Percentiles rank a stretch among this genome's conserved stretches.
These are phyloP conservation scores for Yamadazyma conglobata DNA, from an alignment of 1,139 yeast genomes.

Conservation along the genomic window DNA sequence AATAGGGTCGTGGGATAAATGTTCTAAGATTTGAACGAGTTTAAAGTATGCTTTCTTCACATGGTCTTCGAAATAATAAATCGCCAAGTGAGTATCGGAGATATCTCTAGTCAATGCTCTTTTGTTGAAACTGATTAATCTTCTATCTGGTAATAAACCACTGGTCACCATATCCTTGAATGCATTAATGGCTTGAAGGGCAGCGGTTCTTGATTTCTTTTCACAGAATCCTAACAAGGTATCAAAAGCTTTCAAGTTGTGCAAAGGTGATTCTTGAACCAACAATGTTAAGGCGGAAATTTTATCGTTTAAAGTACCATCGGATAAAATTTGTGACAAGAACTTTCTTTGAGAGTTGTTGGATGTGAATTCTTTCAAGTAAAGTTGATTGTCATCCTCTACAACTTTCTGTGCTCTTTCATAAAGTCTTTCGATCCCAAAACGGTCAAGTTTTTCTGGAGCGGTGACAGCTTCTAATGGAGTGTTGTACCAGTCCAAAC, in stretches of 20 bases:
- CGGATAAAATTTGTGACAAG: slow-evolving; percentile 80
- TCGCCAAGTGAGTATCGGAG: slow-evolving; percentile 53
- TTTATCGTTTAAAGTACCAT: slow-evolving; percentile 95
- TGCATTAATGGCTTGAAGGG: slow-evolving; percentile 86
- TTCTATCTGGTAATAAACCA: slow-evolving; percentile 83
- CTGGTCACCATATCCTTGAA: slow-evolving; percentile 80
- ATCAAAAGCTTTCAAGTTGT: slow-evolving; percentile 80
- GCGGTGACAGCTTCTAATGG: slow-evolving; percentile 36
- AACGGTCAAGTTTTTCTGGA: slow-evolving; percentile 44
- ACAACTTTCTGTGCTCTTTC: slow-evolving; percentile 66
- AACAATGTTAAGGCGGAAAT: slow-evolving; percentile 89
- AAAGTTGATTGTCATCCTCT: slow-evolving; percentile 68
- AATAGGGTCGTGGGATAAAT: slow-evolving; percentile 85
- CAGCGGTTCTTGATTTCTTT: slow-evolving; percentile 91
- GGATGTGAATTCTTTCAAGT: slow-evolving; percentile 73
- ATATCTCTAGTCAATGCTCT: slow-evolving; percentile 58
- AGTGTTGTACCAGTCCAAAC: slow-evolving; percentile 72
- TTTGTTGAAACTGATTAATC: slow-evolving; percentile 73
- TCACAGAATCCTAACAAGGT: slow-evolving; percentile 74
- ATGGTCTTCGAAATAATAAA: slow-evolving; percentile 87
- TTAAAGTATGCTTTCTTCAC: slow-evolving; percentile 73
- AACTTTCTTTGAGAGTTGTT: slow-evolving; percentile 85
- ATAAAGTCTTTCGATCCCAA: slow-evolving; percentile 51
- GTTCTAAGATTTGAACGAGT: slow-evolving; percentile 67
- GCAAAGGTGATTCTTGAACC: slow-evolving; percentile 93